phyloP scores from a whole-genome alignment of 805 yeast species.

The Pichia exigua region DNA sequence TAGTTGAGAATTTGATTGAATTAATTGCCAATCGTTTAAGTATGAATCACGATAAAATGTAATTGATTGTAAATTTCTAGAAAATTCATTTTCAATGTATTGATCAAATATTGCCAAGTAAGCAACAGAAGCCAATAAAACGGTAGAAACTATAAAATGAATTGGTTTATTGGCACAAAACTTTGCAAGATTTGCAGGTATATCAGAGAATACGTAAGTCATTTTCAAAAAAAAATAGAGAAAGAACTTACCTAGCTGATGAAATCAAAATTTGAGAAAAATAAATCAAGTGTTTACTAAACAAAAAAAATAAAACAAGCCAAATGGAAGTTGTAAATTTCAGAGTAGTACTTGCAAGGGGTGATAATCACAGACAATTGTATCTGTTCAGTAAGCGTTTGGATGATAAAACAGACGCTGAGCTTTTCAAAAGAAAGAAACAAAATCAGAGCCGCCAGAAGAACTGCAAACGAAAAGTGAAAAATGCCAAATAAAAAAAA shows the following conservation, averaged over 20 bases:
- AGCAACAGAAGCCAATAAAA: conserved; percentile 70
- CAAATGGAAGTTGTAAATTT: background rate
- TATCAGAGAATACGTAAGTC: conserved; percentile 17
- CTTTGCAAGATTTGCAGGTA: conserved; percentile 28
- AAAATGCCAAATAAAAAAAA: background rate
- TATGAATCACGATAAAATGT: conserved; percentile 25
- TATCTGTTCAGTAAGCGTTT: background rate
- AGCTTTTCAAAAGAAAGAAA: background rate
- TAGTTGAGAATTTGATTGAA: conserved; percentile 32
- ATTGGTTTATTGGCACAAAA: conserved; percentile 77
- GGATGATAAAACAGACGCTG: background rate
- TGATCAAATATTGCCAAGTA: conserved; percentile 70
- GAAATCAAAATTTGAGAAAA: background rate
- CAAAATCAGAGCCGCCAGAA: background rate
- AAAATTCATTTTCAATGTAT: conserved; percentile 31
- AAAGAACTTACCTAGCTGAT: background rate
- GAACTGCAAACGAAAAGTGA: background rate
- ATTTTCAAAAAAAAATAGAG: background rate
- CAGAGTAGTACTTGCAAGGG: background rate
- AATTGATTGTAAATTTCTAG: conserved; percentile 10
- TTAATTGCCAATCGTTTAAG: conserved; percentile 39
- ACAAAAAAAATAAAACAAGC: background rate
- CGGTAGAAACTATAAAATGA: conserved; percentile 67
- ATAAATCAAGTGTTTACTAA: background rate
- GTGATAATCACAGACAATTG: background rate